These are phyloP conservation scores for Lachnellula willkommii DNA, from an alignment of 2,329 filamentous ascomycete species.

Conservation along the genomic window DNA sequence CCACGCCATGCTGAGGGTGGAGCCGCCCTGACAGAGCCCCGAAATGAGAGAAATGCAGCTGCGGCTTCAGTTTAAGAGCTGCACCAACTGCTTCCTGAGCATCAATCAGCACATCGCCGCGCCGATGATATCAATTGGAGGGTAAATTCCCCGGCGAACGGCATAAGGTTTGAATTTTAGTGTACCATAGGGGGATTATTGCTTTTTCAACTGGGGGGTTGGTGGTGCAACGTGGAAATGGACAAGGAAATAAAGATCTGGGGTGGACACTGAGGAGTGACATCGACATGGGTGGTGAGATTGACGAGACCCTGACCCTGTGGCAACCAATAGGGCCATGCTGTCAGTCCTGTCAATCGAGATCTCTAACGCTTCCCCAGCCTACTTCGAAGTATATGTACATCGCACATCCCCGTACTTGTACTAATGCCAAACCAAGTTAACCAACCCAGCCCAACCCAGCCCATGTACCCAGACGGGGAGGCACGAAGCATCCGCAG, in stretches of 20 bases:
- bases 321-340: too few relatives aligned
- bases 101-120: not conserved
- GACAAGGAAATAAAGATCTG: not conserved
- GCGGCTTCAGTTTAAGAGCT: too few relatives aligned
- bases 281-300: not conserved
- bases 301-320: not conserved
- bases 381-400: not conserved
- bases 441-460: too few relatives aligned
- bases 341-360: constrained; percentile 2
- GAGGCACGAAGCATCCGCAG: not conserved
- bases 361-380: not conserved
- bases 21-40: too few relatives aligned
- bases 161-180: not conserved
- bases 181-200: not conserved
- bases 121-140: not conserved
- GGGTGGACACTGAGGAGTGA: not conserved
- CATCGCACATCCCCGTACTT: not conserved
- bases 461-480: not conserved
- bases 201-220: not conserved
- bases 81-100: too few relatives aligned
- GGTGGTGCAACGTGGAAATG: not conserved
- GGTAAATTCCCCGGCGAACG: not conserved
- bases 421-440: not conserved
- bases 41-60: too few relatives aligned
- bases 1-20: too few relatives aligned